Conservation (phyloP, 495 filamentous ascomycete species). For the Penicillium diatomitis region DNA sequence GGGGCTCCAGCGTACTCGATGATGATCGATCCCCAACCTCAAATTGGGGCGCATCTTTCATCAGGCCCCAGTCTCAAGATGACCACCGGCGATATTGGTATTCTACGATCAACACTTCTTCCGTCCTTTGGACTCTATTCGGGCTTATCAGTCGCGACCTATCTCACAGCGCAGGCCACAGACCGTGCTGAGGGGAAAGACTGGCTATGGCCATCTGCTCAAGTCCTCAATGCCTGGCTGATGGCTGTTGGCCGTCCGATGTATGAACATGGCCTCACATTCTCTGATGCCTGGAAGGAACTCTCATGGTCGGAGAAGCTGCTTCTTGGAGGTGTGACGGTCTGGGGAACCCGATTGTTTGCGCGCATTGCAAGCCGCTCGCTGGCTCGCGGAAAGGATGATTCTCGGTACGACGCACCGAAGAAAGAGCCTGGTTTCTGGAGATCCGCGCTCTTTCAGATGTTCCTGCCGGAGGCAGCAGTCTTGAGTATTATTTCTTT, state of each 20-base stretch:
- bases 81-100: constrained; percentile 23
- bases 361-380: constrained; percentile 39
- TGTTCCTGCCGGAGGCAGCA: constrained; percentile 44
- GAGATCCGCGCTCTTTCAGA: constrained; percentile 38
- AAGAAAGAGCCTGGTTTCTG: constrained; percentile 46
- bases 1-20: neutral
- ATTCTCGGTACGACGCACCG: constrained; percentile 40
- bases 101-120: constrained; percentile 42
- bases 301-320: constrained; percentile 43
- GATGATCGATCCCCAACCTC: neutral
- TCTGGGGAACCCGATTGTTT: constrained; percentile 47
- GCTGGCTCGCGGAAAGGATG: constrained; percentile 39
- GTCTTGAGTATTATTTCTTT: constrained; percentile 45
- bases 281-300: constrained; percentile 30
- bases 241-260: constrained; percentile 41
- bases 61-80: constrained; percentile 1
- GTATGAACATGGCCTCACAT: constrained; percentile 26
- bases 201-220: constrained; percentile 45
- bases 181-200: constrained; percentile 48
- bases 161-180: constrained; percentile 34
- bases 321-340: constrained; percentile 41
- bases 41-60: neutral
- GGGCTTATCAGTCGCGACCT: constrained; percentile 37
- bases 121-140: constrained; percentile 40
- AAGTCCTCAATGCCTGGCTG: constrained; percentile 51